Percentiles rank a stretch among this genome's conserved stretches.
Conservation (phyloP, 495 filamentous ascomycete species). For the Tuber microsphaerosporum region DNA sequence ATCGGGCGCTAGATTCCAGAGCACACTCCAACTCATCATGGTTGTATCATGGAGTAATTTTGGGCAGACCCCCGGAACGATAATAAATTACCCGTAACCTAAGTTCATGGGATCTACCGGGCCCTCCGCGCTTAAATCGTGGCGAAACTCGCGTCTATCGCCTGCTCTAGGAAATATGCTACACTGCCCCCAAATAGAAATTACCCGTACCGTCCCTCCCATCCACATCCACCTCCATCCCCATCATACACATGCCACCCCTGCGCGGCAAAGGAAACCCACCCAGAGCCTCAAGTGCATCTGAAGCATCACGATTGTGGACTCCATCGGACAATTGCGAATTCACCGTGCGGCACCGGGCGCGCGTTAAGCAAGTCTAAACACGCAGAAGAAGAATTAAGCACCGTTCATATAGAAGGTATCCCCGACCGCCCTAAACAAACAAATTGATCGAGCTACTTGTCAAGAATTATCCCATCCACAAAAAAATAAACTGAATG, state of each 20-base stretch:
- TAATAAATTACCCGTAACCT: too few species aligned
- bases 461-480: neutral
- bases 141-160: conserved; percentile 2
- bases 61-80: too few species aligned
- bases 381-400: neutral
- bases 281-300: neutral
- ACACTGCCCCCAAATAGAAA: neutral
- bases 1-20: neutral
- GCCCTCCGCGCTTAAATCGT: neutral
- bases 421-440: neutral
- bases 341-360: too few species aligned
- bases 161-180: neutral
- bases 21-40: neutral
- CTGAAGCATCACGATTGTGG: neutral
- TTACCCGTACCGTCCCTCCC: neutral
- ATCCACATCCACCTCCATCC: neutral
- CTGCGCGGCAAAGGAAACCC: neutral
- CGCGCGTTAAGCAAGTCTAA: neutral
- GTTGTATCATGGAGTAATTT: too few species aligned
- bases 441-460: neutral
- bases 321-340: neutral
- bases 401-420: neutral
- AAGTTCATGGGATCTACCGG: too few species aligned
- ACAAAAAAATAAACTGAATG: neutral
- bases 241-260: neutral